Conservation (phyloP, 1,284 basidiomycete species). For the Fereydounia khargensis region DNA sequence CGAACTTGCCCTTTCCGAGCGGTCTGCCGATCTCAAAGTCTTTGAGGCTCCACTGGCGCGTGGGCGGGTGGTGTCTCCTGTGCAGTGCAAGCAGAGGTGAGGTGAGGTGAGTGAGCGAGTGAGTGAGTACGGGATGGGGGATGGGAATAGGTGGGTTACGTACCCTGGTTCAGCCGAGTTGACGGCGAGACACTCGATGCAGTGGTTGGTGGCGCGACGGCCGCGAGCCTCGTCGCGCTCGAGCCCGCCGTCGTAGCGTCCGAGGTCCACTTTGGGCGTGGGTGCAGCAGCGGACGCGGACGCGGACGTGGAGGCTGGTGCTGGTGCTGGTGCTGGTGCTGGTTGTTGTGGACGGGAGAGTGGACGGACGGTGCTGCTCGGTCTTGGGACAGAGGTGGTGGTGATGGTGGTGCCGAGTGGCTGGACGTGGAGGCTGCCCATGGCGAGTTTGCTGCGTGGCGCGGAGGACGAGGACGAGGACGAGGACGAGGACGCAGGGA, state of each 20-base stretch:
- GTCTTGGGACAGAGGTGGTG: slow-evolving; percentile 8
- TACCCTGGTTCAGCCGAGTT: background rate
- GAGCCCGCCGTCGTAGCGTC: slow-evolving; percentile 56
- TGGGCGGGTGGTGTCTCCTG: slow-evolving; percentile 39
- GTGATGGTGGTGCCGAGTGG: slow-evolving; percentile 10
- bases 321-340: background rate
- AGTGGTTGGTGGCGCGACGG: slow-evolving; percentile 29
- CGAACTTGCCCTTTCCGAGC: slow-evolving; percentile 97
- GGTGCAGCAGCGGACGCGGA: no score
- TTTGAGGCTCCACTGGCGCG: slow-evolving; percentile 70
- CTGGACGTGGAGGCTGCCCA: slow-evolving; percentile 4
- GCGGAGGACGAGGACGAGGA: slow-evolving; percentile 2
- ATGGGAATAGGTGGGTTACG: background rate
- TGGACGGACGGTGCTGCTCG: slow-evolving; percentile 4
- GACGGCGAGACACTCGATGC: slow-evolving; percentile 16
- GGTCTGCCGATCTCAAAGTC: slow-evolving; percentile 93
- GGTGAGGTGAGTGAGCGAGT: no score
- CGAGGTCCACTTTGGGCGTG: slow-evolving; percentile 48
- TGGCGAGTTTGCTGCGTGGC: background rate
- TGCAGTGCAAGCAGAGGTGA: no score
- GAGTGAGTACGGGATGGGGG: no score
- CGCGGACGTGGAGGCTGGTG: background rate
- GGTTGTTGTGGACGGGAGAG: background rate
- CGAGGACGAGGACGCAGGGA: background rate
- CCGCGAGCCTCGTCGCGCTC: slow-evolving; percentile 56